A percentile compares a stretch with the other conserved stretches of the same genome.
Evolutionary conservation across 768 basidiomycete species (phyloP).

Genomic region (Tephrocybe sp.): DNA sequence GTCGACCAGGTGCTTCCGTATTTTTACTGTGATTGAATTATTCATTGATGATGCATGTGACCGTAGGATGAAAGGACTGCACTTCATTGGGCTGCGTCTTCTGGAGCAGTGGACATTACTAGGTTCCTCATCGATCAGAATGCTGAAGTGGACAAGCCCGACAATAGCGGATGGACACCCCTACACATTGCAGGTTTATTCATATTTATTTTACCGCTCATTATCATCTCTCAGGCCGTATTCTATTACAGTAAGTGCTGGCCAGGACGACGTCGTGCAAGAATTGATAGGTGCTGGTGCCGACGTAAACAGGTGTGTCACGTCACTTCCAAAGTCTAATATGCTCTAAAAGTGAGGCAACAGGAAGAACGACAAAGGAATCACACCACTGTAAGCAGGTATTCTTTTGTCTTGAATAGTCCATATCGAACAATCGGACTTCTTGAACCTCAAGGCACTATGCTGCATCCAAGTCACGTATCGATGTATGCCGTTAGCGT

Average conservation of each 20-base stretch:
- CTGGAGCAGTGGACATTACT: constrained; percentile 64
- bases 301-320: constrained; percentile 59
- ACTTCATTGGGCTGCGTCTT: constrained; percentile 83
- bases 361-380: constrained; percentile 76
- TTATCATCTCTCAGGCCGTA: constrained; percentile 17
- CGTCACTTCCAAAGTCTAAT: constrained; percentile 17
- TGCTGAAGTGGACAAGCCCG: constrained; percentile 64
- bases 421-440: constrained; percentile 15
- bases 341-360: constrained; percentile 17
- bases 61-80: constrained; percentile 74
- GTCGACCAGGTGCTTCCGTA: constrained; percentile 51
- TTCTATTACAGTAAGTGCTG: constrained; percentile 65
- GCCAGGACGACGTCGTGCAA: constrained; percentile 68
- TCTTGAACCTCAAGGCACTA: constrained; percentile 64
- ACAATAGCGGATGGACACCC: constrained; percentile 72
- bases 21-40: not conserved
- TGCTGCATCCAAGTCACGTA: constrained; percentile 86
- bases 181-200: constrained; percentile 72
- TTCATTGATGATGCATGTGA: not conserved
- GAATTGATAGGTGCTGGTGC: constrained; percentile 83
- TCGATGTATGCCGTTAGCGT: constrained; percentile 57
- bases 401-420: constrained; percentile 10
- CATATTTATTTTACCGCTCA: not conserved
- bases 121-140: constrained; percentile 68
- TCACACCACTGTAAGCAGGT: constrained; percentile 72